Base-by-base conservation (phyloP, 78 protist genomes). In the Tieghemostelium lacteum region DNA sequence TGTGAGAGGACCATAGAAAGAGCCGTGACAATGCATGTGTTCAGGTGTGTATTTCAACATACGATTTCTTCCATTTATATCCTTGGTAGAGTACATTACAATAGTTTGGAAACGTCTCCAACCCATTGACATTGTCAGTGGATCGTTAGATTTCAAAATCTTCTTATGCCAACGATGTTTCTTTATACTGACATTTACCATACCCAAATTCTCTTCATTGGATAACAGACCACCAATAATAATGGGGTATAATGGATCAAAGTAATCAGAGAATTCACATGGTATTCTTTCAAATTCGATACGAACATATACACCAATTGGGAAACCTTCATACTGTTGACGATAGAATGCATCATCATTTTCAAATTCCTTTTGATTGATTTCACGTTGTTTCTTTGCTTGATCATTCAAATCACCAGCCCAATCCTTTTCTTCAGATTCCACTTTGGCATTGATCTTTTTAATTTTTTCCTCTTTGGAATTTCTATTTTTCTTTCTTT, bases 41-140 rank as follows among this genome's bases (percentile, higher is more conserved):
- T 93, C 95, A 2, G 99, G 99, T 1, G 99, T 98, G 95, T 98
- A 98, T 86, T 99, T 99, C 62, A 99, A 39, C 94, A 94, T 66
- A 52, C 99, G 95, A 66, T 93, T 66, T 62, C 99, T 93, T 26
- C 86, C 88, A 75, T 86, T 94, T 31, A 85, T 86, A 86, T 97
- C 99, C 65, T 83, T 69, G 64, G 85, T 78, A 20, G 94, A 76
- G 74, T 92, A 97, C 28, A 96, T 55, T 16, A 95, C 96, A 76
- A 97, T 83, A 34, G 97, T 83, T 73, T 98, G 99, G 95, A 97
- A 98, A 24, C 95, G 50, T 7, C 99, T 74, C 99, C 99, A 99
- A 17, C 99, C 99, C 62, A 98, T 14, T 10, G 98, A 95, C 20
- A 99, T 12, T 60, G 98, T 70, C 28, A 99, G 87, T 45, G 99